Conservation (phyloP, 495 filamentous ascomycete species). For the Pseudomonodictys pantanalensis region DNA sequence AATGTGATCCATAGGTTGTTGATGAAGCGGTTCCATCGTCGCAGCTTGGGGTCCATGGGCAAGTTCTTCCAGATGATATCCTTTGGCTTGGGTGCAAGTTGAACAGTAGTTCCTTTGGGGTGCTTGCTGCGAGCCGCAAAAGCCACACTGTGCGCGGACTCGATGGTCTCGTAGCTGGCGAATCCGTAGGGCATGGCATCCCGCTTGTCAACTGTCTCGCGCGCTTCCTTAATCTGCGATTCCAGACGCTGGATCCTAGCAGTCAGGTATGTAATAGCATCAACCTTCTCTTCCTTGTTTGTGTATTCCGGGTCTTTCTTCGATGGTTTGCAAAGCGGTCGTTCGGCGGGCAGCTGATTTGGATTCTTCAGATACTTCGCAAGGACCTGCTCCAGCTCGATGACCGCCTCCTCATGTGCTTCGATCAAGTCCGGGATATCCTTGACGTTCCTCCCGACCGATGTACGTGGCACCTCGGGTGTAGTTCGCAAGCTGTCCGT, state of each 20-base stretch:
- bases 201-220: slow-evolving; percentile 76
- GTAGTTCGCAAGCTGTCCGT: slow-evolving; percentile 73
- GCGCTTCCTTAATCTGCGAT: slow-evolving; percentile 75
- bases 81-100: slow-evolving; percentile 78
- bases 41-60: slow-evolving; percentile 59
- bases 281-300: slow-evolving; percentile 67
- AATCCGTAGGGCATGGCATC: slow-evolving; percentile 90
- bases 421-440: slow-evolving; percentile 79
- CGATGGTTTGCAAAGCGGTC: slow-evolving; percentile 75
- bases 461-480: slow-evolving; percentile 70
- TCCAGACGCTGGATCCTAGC: slow-evolving; percentile 80
- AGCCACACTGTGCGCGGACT: slow-evolving; percentile 83
- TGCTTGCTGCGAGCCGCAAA: slow-evolving; percentile 76
- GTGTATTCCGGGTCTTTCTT: slow-evolving; percentile 63
- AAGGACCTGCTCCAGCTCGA: slow-evolving; percentile 74
- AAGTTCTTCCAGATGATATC: slow-evolving; percentile 98
- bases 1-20: slow-evolving; percentile 79
- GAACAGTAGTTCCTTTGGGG: slow-evolving; percentile 73
- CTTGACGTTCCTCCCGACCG: slow-evolving; percentile 88
- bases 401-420: slow-evolving; percentile 76
- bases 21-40: slow-evolving; percentile 68
- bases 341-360: slow-evolving; percentile 69
- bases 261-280: slow-evolving; percentile 92
- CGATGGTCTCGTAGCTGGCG: slow-evolving; percentile 84
- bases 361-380: slow-evolving; percentile 90